Percentiles rank a stretch among this genome's conserved stretches.
These are phyloP conservation scores for Solanum chilense DNA, from an alignment of 257 asterid genomes.

Conservation along the genomic window DNA sequence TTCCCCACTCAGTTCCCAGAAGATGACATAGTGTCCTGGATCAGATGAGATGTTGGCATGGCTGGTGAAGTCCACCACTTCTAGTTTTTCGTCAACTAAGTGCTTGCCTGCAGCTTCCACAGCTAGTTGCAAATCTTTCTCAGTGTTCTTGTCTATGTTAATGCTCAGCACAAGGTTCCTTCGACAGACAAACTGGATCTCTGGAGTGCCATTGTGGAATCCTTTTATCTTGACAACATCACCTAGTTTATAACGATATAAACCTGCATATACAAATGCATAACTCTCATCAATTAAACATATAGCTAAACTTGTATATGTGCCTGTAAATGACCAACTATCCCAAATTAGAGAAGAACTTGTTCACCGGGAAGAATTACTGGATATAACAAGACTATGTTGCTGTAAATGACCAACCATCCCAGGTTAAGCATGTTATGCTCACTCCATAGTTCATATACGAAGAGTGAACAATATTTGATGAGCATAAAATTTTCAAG, in stretches of 20 bases:
- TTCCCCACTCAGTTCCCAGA: constrained; percentile 77
- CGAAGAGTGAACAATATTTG: too few species aligned
- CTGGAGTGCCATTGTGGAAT: constrained; percentile 73
- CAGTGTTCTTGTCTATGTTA: constrained; percentile 92
- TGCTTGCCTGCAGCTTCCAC: constrained; percentile 62
- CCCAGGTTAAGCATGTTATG: too few species aligned
- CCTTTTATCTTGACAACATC: constrained; percentile 81
- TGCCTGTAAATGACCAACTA: too few species aligned
- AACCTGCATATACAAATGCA: constrained; percentile 34
- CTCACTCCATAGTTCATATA: too few species aligned
- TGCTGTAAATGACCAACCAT: too few species aligned
- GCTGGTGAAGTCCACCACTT: constrained; percentile 87
- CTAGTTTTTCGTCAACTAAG: constrained; percentile 48
- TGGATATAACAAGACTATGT: too few species aligned
- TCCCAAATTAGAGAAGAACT: too few species aligned
- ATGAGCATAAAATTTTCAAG: too few species aligned
- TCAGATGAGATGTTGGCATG: constrained; percentile 39
- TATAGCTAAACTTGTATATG: not conserved
- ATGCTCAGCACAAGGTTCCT: constrained; percentile 65
- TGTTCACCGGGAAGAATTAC: too few species aligned
- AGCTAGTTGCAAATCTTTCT: constrained; percentile 72
- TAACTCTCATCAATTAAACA: not conserved
- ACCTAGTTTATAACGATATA: constrained; percentile 77
- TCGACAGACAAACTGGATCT: constrained; percentile 74
- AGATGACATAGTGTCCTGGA: constrained; percentile 70